phyloP scores from a whole-genome alignment of 2,329 filamentous ascomycete species.

The Penicillium sp. region DNA sequence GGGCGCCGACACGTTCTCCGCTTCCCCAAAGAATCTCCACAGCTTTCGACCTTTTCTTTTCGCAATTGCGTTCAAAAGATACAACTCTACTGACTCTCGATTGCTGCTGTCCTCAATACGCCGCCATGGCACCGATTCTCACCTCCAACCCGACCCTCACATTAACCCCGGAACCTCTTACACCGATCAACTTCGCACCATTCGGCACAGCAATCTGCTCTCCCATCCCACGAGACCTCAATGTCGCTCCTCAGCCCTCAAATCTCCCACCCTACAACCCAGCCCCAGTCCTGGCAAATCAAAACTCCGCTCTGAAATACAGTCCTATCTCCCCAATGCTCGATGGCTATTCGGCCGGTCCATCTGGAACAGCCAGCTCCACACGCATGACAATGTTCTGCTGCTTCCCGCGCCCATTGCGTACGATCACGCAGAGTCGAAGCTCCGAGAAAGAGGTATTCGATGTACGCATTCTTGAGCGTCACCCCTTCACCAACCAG shows the following conservation, averaged over 20 bases:
- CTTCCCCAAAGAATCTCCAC: background rate
- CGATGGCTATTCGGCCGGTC: slow-evolving; percentile 66
- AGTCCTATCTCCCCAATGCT: slow-evolving; percentile 72
- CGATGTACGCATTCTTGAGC: slow-evolving; percentile 73
- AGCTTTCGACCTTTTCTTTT: background rate
- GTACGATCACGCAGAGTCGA: slow-evolving; percentile 21
- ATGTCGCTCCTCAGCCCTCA: slow-evolving; percentile 47
- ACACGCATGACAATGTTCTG: slow-evolving; percentile 87
- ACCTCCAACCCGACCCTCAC: slow-evolving; percentile 37
- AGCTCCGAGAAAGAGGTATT: slow-evolving; percentile 49
- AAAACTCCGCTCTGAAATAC: slow-evolving; percentile 87
- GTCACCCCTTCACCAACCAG: slow-evolving; percentile 92
- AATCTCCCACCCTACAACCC: slow-evolving; percentile 45
- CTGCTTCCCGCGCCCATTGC: slow-evolving; percentile 67
- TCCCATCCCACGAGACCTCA: slow-evolving; percentile 59
- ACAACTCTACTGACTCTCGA: background rate
- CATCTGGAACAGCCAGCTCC: slow-evolving; percentile 45
- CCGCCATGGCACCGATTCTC: slow-evolving; percentile 36
- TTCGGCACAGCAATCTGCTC: slow-evolving; percentile 85
- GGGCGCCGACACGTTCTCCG: slow-evolving; percentile 2
- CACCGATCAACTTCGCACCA: slow-evolving; percentile 66
- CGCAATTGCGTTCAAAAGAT: background rate
- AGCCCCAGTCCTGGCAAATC: slow-evolving; percentile 69
- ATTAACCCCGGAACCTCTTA: slow-evolving; percentile 67
- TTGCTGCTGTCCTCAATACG: background rate